A percentile compares a stretch with the other conserved stretches of the same genome.
Evolutionary conservation across 352 stramenopile species (phyloP).

Genomic region (Globisporangium iwayamae): DNA sequence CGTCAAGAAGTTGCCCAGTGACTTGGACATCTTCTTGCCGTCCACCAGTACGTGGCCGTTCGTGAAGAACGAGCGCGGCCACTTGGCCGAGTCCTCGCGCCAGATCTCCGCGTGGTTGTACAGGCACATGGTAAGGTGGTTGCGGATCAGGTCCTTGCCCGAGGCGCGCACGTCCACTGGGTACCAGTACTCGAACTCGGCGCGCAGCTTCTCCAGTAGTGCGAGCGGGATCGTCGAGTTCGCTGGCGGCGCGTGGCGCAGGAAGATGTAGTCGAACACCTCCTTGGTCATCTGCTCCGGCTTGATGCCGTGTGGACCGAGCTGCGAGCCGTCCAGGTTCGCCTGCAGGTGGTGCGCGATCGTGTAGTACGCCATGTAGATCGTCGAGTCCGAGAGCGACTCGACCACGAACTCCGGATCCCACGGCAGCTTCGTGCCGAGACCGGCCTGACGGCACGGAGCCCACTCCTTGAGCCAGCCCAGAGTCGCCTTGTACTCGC

Average conservation of each 20-base stretch:
- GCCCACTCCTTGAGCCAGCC: conserved; percentile 99
- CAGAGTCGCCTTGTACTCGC: conserved; percentile 97
- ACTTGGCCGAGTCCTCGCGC: conserved; percentile 96
- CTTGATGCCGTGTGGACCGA: conserved; percentile 84
- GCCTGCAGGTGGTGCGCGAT: conserved; percentile 97
- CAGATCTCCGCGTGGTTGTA: conserved; percentile 99
- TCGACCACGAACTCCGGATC: conserved; percentile 99
- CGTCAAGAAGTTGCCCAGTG: conserved; percentile 99
- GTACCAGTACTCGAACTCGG: conserved; percentile 99
- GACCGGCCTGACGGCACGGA: conserved; percentile 96
- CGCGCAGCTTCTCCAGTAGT: conserved; percentile 92
- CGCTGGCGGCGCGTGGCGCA: conserved; percentile 81
- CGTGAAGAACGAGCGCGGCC: conserved; percentile 97
- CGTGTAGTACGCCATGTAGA: conserved; percentile 99
- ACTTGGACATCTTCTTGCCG: conserved; percentile 99
- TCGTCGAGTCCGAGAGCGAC: conserved; percentile 99
- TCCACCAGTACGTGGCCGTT: conserved; percentile 98
- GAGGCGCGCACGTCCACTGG: conserved; percentile 98
- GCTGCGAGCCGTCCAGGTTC: conserved; percentile 93
- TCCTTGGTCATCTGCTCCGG: conserved; percentile 91
- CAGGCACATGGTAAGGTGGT: conserved; percentile 99
- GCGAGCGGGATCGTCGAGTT: conserved; percentile 85
- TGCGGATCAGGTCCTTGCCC: conserved; percentile 96
- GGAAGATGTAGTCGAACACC: conserved; percentile 99
- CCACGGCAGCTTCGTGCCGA: conserved; percentile 97